A percentile compares a stretch with the other conserved stretches of the same genome.
phyloP scores from a whole-genome alignment of 2,329 filamentous ascomycete species.

The Dothidotthia symphoricarpi region DNA sequence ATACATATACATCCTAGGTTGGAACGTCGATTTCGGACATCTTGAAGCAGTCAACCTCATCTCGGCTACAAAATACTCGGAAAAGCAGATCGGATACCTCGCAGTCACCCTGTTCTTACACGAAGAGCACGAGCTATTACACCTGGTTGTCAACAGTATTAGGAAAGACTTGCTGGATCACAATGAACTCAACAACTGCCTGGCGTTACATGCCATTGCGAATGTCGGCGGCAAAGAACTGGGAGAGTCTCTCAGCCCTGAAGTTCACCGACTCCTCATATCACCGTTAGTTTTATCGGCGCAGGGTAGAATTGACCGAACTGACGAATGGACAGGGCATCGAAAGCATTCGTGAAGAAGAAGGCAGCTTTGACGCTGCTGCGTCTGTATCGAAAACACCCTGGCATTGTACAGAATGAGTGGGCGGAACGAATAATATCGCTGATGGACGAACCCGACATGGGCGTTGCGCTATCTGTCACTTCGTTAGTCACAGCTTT shows the following conservation, averaged over 20 bases:
- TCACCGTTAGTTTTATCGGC: conserved; percentile 68
- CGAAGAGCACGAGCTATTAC: conserved; percentile 92
- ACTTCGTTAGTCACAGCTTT: conserved; percentile 94
- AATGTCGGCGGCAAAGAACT: conserved; percentile 97
- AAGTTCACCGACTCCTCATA: conserved; percentile 91
- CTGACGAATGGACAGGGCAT: conserved; percentile 56
- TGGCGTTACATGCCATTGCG: conserved; percentile 94
- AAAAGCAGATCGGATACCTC: conserved; percentile 98
- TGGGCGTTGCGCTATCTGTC: conserved; percentile 91
- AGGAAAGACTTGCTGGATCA: conserved; percentile 91
- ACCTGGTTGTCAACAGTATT: conserved; percentile 97
- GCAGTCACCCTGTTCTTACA: conserved; percentile 97
- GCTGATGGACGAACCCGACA: conserved; percentile 94
- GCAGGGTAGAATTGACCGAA: neutral
- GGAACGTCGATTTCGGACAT: conserved; percentile 98
- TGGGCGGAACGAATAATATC: conserved; percentile 98
- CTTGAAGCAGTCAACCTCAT: conserved; percentile 98
- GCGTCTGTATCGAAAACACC: conserved; percentile 89
- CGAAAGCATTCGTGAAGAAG: conserved; percentile 98
- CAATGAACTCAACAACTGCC: conserved; percentile 96
- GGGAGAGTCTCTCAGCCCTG: conserved; percentile 86
- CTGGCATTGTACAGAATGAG: conserved; percentile 89
- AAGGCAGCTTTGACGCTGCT: conserved; percentile 94
- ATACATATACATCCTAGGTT: conserved; percentile 98
- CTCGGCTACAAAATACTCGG: conserved; percentile 93